Conservation (phyloP, 305 asterid genomes). For the Solanum chacoense region DNA sequence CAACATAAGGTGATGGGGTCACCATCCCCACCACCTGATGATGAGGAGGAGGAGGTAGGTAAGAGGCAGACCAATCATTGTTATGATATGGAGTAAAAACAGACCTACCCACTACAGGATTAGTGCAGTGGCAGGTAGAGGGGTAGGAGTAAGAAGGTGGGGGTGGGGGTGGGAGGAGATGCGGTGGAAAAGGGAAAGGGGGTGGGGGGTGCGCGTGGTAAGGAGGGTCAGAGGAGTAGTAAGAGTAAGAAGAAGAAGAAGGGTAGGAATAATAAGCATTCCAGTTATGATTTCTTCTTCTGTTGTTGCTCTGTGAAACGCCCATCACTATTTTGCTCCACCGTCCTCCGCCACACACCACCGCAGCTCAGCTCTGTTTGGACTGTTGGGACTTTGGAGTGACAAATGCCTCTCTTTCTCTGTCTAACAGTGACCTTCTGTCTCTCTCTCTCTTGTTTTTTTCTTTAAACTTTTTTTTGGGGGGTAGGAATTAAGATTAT, state of each 20-base stretch:
- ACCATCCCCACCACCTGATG: constrained; percentile 15
- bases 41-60: constrained; percentile 7
- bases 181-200: constrained; percentile 14
- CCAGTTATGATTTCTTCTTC: constrained; percentile 24
- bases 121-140: constrained; percentile 26
- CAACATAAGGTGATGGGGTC: constrained; percentile 15
- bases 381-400: background rate
- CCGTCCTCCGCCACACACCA: background rate
- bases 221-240: background rate
- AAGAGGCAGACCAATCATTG: constrained; percentile 14
- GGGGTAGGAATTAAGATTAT: background rate
- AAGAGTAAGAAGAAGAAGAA: background rate
- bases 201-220: background rate
- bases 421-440: background rate
- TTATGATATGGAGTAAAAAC: constrained; percentile 21
- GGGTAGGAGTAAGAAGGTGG: constrained; percentile 22
- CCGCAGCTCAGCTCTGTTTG: background rate
- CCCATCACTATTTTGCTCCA: constrained; percentile 26
- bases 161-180: constrained; percentile 32
- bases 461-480: background rate
- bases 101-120: constrained; percentile 37
- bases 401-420: background rate
- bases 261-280: constrained; percentile 16
- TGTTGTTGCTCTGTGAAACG: constrained; percentile 41
- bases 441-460: no score